Conservation (phyloP, 345 rosid species). For the Crucihimalaya himalaica region DNA sequence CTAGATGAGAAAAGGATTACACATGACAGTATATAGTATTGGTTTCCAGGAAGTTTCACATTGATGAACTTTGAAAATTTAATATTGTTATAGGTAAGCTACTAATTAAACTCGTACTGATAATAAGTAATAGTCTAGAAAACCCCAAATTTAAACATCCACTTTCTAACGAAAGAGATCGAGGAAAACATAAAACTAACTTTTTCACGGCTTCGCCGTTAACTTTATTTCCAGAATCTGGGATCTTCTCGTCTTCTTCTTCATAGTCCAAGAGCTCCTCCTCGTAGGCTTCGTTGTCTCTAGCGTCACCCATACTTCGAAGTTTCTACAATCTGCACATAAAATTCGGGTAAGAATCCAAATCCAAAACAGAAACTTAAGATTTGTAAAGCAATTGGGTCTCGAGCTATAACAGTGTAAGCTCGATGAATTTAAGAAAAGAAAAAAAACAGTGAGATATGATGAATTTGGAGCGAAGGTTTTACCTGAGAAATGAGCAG, state of each 20-base stretch:
- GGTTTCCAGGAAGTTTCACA: neutral
- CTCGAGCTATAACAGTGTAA: neutral
- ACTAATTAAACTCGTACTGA: neutral
- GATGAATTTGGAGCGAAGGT: neutral
- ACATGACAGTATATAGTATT: neutral
- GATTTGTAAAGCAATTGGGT: too few relatives aligned
- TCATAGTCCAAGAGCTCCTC: constrained; percentile 99
- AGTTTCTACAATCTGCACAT: neutral
- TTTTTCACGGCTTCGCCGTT: constrained; percentile 90
- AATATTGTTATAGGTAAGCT: neutral
- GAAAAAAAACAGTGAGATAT: too few relatives aligned
- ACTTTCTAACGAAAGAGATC: neutral
- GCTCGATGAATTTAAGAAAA: neutral
- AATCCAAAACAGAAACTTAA: constrained; percentile 8
- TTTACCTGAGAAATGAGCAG: constrained; percentile 42
- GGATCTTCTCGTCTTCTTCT: constrained; percentile 91
- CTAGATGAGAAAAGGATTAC: neutral
- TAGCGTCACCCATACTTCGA: constrained; percentile 82
- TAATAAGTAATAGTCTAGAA: neutral
- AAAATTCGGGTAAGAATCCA: neutral
- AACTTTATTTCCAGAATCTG: constrained; percentile 67
- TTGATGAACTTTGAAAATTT: neutral
- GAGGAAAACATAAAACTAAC: constrained; percentile 45
- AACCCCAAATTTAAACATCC: neutral
- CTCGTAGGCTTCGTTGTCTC: constrained; percentile 97